Evolutionary conservation across 1,284 basidiomycete genomes (phyloP).

Genomic region (Phellopilus nigrolimitatus): DNA sequence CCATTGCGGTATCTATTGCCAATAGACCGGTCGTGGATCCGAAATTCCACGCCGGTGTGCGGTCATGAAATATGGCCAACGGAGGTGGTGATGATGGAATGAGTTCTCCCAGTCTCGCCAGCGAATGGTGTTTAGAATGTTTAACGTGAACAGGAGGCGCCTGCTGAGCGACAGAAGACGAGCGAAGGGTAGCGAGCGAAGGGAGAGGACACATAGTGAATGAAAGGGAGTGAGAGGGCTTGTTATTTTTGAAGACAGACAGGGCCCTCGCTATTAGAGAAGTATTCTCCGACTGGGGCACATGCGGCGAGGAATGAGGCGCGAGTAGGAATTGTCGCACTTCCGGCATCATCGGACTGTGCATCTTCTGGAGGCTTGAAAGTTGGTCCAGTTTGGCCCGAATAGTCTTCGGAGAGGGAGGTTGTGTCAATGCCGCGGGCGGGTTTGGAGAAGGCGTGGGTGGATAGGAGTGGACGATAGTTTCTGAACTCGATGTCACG

Average conservation of each 20-base stretch:
- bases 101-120: constrained; percentile 2
- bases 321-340: constrained; percentile 60
- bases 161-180: constrained; percentile 2
- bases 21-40: constrained; percentile 54
- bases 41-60: constrained; percentile 59
- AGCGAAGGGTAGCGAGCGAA: constrained; percentile 1
- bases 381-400: constrained; percentile 37
- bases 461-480: constrained; percentile 57
- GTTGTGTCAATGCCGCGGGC: constrained; percentile 31
- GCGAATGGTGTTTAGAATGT: constrained; percentile 10
- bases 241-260: constrained; percentile 49
- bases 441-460: constrained; percentile 48
- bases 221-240: constrained; percentile 58
- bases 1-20: constrained; percentile 55
- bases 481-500: constrained; percentile 7
- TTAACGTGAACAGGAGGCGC: not conserved
- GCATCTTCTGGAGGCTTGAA: constrained; percentile 16
- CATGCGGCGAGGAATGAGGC: constrained; percentile 43
- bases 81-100: constrained; percentile 32
- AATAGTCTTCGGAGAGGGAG: constrained; percentile 42
- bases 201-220: constrained; percentile 53
- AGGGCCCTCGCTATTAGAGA: constrained; percentile 56
- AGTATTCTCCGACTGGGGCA: constrained; percentile 31
- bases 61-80: constrained; percentile 63
- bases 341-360: constrained; percentile 26